These are phyloP conservation scores for Boletus sp. DNA, from an alignment of 768 basidiomycete species.

Conservation along the genomic window DNA sequence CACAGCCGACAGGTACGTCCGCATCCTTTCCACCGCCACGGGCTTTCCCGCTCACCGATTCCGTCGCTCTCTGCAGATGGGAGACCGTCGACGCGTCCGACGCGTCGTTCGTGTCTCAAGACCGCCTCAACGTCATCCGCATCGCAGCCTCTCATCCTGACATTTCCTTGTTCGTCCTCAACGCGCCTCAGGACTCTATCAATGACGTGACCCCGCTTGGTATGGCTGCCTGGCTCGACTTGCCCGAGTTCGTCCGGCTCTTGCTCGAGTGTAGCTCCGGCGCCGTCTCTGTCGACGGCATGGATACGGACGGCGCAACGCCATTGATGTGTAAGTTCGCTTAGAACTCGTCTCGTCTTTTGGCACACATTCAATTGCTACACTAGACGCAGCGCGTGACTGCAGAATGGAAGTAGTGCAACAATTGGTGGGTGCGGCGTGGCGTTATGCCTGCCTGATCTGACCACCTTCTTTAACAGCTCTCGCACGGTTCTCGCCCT, in stretches of 20 bases:
- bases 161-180: slow-evolving; percentile 66
- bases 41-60: background rate
- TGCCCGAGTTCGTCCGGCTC: slow-evolving; percentile 55
- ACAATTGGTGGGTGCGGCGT: slow-evolving; percentile 49
- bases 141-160: slow-evolving; percentile 53
- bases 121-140: slow-evolving; percentile 57
- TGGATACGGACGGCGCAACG: slow-evolving; percentile 74
- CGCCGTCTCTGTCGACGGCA: slow-evolving; percentile 67
- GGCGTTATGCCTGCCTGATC: slow-evolving; percentile 2
- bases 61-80: slow-evolving; percentile 46
- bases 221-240: slow-evolving; percentile 76
- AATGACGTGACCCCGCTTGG: slow-evolving; percentile 76
- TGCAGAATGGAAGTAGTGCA: slow-evolving; percentile 66
- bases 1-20: slow-evolving; percentile 64
- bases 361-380: background rate
- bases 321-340: slow-evolving; percentile 75
- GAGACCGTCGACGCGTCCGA: slow-evolving; percentile 64
- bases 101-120: slow-evolving; percentile 62
- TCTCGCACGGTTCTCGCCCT: slow-evolving; percentile 68
- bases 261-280: slow-evolving; percentile 64
- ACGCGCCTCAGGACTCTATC: slow-evolving; percentile 68
- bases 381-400: slow-evolving; percentile 73
- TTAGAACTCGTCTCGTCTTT: slow-evolving; percentile 1
- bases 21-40: background rate
- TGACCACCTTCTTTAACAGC: slow-evolving; percentile 24